Conservation (phyloP, 768 basidiomycete species). For the Russula ochroleuca region DNA sequence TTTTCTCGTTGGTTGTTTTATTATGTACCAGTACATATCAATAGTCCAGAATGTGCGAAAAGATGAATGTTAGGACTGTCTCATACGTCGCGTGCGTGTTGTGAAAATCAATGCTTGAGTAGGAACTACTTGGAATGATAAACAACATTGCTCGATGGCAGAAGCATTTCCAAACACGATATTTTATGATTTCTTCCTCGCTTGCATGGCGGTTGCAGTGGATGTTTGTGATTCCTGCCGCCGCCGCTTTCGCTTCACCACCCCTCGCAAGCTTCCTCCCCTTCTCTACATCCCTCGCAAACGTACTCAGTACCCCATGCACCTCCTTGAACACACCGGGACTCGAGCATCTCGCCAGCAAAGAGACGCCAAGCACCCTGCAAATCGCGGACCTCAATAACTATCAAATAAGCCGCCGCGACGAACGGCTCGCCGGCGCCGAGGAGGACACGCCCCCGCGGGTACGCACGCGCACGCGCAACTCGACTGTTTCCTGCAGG, state of each 20-base stretch:
- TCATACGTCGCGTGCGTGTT: neutral
- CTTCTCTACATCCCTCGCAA: slow-evolving; percentile 11
- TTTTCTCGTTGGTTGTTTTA: neutral
- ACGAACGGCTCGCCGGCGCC: slow-evolving; percentile 15
- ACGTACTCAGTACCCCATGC: slow-evolving; percentile 3
- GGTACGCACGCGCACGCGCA: neutral
- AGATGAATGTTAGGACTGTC: slow-evolving; percentile 40
- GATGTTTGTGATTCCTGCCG: neutral
- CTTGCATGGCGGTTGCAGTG: neutral
- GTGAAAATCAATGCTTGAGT: no score
- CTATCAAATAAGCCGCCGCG: slow-evolving; percentile 13
- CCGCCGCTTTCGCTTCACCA: neutral
- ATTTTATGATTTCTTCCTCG: neutral
- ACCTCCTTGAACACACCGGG: neutral
- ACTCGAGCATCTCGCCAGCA: slow-evolving; percentile 5
- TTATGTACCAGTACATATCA: slow-evolving; percentile 8
- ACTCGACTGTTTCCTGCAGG: slow-evolving; percentile 11
- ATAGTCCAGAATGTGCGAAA: neutral
- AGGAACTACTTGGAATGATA: no score
- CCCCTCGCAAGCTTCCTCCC: slow-evolving; percentile 6
- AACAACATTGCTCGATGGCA: no score
- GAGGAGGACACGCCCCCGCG: neutral
- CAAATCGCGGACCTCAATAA: slow-evolving; percentile 7
- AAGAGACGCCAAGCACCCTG: slow-evolving; percentile 9
- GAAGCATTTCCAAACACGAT: no score